Evolutionary conservation across 2,329 filamentous ascomycete genomes (phyloP), one percentile per base, ranked within the genome.

Genomic region (Neonectria coccinea): DNA sequence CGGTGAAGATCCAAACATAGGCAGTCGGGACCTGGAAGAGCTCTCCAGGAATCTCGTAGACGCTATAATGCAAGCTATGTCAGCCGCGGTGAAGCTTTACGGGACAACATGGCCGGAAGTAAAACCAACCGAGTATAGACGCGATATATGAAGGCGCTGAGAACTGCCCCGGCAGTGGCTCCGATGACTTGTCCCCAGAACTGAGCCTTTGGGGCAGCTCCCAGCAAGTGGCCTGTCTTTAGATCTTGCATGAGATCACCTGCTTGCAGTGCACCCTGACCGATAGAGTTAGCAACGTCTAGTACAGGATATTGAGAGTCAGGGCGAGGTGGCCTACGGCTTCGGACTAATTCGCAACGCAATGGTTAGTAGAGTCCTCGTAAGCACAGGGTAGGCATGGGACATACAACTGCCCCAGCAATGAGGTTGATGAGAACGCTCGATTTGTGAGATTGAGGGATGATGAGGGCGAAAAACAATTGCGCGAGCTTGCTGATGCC

Each of bases 1-100:
- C 95, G 0, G 96, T 99, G 78, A 97, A 97, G 57, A 99, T 92
- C 96, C 96, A 99, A 5, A 99, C 94, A 76, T 95, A 97, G 1
- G 90, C 95, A 0, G 96, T 98, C 0, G 96, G 96, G 1, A 97
- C 94, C 75, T 97, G 92, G 77, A 99, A 98, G 57, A 97, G 83
- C 10, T 93, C 90, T 0, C 94, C 93, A 0, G 96, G 96, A 6
- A 99, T 91, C 42, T 89, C 84, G 75, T 99, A 99, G 1, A 97
- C 94, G 36, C 87, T 90, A 48, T 4, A 33, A 53, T 20, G n/a
- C 56, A 56, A 41, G 14, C 9, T 14, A 20, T 41, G 51, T 72
- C 47, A 71, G 65, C 42, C 12, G 18, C 4, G 8, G 20, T 27
- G 6, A 22, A 11, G 14, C 16, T 12, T 11, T 5, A 47, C 10